Conservation (phyloP, 2,329 filamentous ascomycete species). For the Diaporthe destruens region DNA sequence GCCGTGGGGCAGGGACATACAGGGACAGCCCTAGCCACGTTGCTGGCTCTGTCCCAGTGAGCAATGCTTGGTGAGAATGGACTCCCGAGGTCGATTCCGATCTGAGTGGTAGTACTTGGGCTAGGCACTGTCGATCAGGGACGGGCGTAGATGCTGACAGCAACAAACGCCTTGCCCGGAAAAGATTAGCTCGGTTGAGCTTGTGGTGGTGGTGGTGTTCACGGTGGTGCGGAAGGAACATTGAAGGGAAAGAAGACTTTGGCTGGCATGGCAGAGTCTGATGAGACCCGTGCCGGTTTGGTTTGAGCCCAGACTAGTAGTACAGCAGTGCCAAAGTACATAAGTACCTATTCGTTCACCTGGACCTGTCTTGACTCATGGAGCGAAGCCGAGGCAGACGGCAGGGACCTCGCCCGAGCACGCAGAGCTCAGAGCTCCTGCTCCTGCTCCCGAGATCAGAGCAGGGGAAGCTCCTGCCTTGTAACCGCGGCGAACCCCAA, state of each 20-base stretch:
- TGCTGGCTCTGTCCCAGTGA: conserved; percentile 1
- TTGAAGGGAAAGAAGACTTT: background rate
- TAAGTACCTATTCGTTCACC: too few relatives aligned
- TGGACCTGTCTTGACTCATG: conserved; percentile 16
- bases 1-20: background rate
- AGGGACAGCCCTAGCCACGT: conserved; percentile 9
- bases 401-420: conserved; percentile 23
- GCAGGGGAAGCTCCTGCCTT: background rate
- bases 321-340: background rate
- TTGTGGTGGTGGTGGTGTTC: background rate
- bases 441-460: too few relatives aligned
- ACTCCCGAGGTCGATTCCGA: background rate
- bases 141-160: conserved; percentile 11
- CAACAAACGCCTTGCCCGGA: conserved; percentile 7
- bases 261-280: background rate
- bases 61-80: background rate
- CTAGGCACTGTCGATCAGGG: conserved; percentile 26
- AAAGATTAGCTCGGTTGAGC: background rate
- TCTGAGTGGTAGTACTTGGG: too few relatives aligned
- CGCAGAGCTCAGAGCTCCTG: background rate
- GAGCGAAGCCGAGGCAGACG: conserved; percentile 21
- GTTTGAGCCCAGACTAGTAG: background rate
- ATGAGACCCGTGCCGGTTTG: background rate
- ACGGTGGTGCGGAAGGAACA: background rate
- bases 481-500: background rate